These are phyloP conservation scores for Laguncularia racemosa DNA, from an alignment of 345 rosid genomes.

Conservation along the genomic window DNA sequence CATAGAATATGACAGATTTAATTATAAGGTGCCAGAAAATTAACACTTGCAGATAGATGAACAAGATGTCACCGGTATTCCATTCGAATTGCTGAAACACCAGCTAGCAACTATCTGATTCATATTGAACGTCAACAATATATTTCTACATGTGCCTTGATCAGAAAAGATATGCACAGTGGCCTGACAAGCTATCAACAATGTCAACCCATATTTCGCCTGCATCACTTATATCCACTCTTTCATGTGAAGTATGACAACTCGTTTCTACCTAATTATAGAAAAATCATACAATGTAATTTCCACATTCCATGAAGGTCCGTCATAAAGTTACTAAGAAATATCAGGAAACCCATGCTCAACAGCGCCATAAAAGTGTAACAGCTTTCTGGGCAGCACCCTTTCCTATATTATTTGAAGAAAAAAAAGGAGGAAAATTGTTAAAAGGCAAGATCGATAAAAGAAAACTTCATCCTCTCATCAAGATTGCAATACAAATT, in stretches of 20 bases:
- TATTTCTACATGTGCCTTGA: too few relatives aligned
- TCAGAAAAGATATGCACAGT: too few relatives aligned
- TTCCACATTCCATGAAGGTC: conserved; percentile 1
- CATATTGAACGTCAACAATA: too few relatives aligned
- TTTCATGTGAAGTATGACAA: neutral
- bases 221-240: too few relatives aligned
- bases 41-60: too few relatives aligned
- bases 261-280: neutral
- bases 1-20: too few relatives aligned
- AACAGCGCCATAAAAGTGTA: conserved; percentile 60
- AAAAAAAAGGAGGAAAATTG: neutral
- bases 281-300: conserved; percentile 1
- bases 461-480: neutral
- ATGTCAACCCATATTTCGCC: too few relatives aligned
- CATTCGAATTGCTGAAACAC: too few relatives aligned
- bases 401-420: conserved; percentile 39
- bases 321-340: neutral
- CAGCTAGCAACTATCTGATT: too few relatives aligned
- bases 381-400: conserved; percentile 41
- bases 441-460: neutral
- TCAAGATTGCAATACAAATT: neutral
- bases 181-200: too few relatives aligned
- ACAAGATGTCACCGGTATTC: too few relatives aligned
- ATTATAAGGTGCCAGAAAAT: too few relatives aligned
- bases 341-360: conserved; percentile 6